Evolutionary conservation across 352 stramenopile genomes (phyloP), one percentile per base, ranked within the genome.

Genomic region (Lagenidium sp.): DNA sequence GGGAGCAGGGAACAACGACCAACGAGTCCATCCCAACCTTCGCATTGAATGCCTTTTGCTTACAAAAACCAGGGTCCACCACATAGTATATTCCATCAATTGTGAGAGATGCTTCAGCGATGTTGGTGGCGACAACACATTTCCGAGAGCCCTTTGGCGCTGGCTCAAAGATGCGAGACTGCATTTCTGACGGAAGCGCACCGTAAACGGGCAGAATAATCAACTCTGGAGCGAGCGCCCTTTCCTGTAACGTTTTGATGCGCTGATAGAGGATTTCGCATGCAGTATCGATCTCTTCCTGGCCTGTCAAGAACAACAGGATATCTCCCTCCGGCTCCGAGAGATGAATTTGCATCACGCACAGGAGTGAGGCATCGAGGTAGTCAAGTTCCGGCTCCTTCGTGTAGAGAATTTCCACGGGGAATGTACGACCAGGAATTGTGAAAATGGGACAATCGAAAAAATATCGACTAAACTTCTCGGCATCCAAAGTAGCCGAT

Each of bases 21-120:
- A 99, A 82, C 35, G 94, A 98, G 64, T 99, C 97, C 96, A 99
- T 99, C 20, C 95, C 95, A 18, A 99, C 78, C 67, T 99, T 99
- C 1, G 96, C 72, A 63, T 99, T 99, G 67, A 98, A 99, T 6
- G 92, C 95, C 51, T 98, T 99, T 57, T 99, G 95, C 56, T 99
- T 99, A 38, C 80, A 97, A 50, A 99, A 99, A 21, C 88, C 88
- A 32, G 85, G 82, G 48, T 97, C 88, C 21, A 97, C 79, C 12
- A 97, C 89, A 53, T 96, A 97, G 59, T 94, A 95, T 44, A 97
- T 95, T 20, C 97, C 97, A 62, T 99, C 96, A 60, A 99, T 99
- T 4, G 97, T 99, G 20, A 99, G 71, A 11, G 95, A 99, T 2
- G 97, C 95, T 67, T 99, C 97, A 1, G 97, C 97, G 59, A 99